phyloP scores from a whole-genome alignment of 2,329 filamentous ascomycete genomes.

The Elsinoe australis region DNA sequence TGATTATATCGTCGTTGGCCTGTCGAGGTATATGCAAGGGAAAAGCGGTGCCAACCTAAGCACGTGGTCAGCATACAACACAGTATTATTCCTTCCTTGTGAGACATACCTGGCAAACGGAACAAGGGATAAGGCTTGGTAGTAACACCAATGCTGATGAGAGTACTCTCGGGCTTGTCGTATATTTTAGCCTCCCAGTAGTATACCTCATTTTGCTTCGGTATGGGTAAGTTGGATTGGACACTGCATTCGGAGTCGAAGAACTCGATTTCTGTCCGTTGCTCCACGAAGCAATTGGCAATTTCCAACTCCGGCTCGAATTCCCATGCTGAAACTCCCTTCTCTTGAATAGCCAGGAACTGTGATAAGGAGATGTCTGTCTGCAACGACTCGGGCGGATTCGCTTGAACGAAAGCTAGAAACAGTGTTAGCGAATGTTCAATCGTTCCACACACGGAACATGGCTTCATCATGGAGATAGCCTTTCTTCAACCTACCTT shows the following conservation, averaged over 20 bases:
- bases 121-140: conserved; percentile 97
- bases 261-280: conserved; percentile 93
- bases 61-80: background rate
- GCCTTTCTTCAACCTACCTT: conserved; percentile 57
- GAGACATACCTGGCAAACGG: conserved; percentile 69
- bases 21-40: conserved; percentile 81
- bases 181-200: conserved; percentile 99
- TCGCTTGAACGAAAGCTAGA: conserved; percentile 86
- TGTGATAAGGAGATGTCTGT: conserved; percentile 97
- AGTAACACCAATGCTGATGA: conserved; percentile 85
- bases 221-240: conserved; percentile 90
- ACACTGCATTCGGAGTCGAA: conserved; percentile 97
- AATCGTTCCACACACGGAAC: no score
- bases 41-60: conserved; percentile 82
- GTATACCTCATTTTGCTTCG: conserved; percentile 98
- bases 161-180: conserved; percentile 84
- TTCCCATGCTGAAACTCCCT: conserved; percentile 98
- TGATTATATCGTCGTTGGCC: conserved; percentile 87
- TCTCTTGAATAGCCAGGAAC: conserved; percentile 96
- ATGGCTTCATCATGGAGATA: no score
- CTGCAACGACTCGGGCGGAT: conserved; percentile 88
- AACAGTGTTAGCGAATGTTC: conserved; percentile 25
- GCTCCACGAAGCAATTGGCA: conserved; percentile 97
- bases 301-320: conserved; percentile 99
- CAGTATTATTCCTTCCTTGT: background rate